phyloP scores from a whole-genome alignment of 192 early-diverging fungal genomes.

The Entomortierella chlamydospora region DNA sequence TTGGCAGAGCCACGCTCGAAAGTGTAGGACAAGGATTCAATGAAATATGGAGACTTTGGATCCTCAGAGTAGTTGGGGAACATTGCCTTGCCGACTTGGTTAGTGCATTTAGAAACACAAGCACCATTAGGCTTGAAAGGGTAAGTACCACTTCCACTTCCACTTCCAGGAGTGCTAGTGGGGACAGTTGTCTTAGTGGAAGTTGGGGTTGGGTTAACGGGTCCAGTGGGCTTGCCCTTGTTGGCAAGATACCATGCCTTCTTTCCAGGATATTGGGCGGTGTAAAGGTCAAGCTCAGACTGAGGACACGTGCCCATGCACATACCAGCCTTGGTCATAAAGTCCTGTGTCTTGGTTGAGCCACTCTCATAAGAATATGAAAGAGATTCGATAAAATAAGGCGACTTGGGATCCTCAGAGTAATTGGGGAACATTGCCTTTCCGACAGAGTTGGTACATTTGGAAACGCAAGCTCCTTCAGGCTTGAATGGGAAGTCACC shows the following conservation, averaged over 20 bases:
- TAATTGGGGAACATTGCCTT: constrained; percentile 30
- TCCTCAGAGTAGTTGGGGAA: constrained; percentile 43
- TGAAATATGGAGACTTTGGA: constrained; percentile 38
- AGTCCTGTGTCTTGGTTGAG: background rate
- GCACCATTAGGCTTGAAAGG: constrained; percentile 38
- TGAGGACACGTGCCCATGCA: constrained; percentile 11
- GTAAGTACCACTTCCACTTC: constrained; percentile 2
- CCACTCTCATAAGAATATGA: background rate
- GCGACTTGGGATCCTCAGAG: constrained; percentile 40
- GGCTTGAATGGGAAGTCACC: constrained; percentile 17
- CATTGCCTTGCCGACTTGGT: constrained; percentile 28
- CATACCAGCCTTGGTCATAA: background rate
- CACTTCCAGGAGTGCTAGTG: background rate
- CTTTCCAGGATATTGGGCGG: constrained; percentile 11
- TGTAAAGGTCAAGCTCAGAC: constrained; percentile 18
- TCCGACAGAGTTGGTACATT: constrained; percentile 14
- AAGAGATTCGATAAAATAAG: background rate
- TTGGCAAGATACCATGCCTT: constrained; percentile 19
- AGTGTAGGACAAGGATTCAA: constrained; percentile 27
- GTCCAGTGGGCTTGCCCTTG: background rate
- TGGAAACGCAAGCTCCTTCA: constrained; percentile 18
- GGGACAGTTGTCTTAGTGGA: background rate
- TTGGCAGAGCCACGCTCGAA: constrained; percentile 21
- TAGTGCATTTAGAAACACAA: constrained; percentile 28
- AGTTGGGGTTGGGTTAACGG: background rate